phyloP scores from a whole-genome alignment of 1,284 basidiomycete genomes.

The Fomes fomentarius region DNA sequence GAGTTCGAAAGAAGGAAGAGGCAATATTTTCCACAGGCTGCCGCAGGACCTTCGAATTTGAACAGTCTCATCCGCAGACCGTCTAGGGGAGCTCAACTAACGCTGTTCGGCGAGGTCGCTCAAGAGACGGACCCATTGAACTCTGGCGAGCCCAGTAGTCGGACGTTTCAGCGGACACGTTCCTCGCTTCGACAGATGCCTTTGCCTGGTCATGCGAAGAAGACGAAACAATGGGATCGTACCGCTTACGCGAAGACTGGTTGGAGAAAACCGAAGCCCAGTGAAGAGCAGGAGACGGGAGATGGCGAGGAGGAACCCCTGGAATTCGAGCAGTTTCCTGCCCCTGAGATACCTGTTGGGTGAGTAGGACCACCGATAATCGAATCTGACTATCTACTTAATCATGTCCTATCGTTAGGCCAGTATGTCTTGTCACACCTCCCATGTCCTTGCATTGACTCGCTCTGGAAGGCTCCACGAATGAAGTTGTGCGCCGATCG shows the following conservation, averaged over 20 bases:
- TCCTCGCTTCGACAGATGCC: conserved; percentile 39
- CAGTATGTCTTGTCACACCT: conserved; percentile 33
- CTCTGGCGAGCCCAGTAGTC: conserved; percentile 27
- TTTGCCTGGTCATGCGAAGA: conserved; percentile 58
- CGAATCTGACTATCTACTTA: no score
- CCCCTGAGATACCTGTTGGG: conserved; percentile 68
- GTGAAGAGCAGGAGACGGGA: conserved; percentile 45
- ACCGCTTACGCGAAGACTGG: conserved; percentile 83
- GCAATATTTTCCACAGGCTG: conserved; percentile 31
- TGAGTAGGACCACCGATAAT: conserved; percentile 26
- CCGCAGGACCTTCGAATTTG: conserved; percentile 43
- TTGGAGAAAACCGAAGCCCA: conserved; percentile 50
- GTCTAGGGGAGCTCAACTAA: conserved; percentile 56
- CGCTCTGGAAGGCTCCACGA: conserved; percentile 56
- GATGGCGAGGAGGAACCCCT: conserved; percentile 50
- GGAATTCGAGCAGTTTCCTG: conserved; percentile 86
- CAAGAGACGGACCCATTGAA: conserved; percentile 37
- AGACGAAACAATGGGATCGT: conserved; percentile 86
- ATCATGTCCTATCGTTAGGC: conserved; percentile 26
- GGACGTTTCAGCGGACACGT: conserved; percentile 45
- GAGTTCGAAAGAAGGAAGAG: conserved; percentile 27
- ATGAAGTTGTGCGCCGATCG: conserved; percentile 81
- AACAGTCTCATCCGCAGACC: conserved; percentile 19
- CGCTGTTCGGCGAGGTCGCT: conserved; percentile 61
- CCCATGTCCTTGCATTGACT: not conserved